These are phyloP conservation scores for Mikania micrantha DNA, from an alignment of 129 eudicot species.

Conservation along the genomic window DNA sequence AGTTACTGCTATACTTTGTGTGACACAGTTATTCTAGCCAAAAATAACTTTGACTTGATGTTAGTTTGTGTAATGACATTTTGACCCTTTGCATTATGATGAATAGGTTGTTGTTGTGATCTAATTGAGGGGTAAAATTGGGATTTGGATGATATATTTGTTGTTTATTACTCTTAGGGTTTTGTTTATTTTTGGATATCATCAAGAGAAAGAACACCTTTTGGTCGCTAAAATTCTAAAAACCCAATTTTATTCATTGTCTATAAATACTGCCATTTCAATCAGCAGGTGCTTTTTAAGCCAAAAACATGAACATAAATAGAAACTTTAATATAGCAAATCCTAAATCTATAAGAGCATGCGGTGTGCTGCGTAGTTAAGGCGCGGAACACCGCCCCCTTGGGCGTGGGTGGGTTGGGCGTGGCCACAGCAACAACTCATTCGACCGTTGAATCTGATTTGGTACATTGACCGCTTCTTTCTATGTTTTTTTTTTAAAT, in stretches of 20 bases:
- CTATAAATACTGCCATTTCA: conserved; percentile 16
- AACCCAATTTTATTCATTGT: neutral
- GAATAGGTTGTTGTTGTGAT: neutral
- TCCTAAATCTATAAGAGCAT: no score
- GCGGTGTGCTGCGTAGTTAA: no score
- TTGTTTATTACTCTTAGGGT: conserved; percentile 13
- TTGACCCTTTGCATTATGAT: conserved; percentile 7
- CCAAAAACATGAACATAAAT: no score
- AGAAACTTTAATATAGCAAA: conserved; percentile 26
- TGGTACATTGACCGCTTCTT: no score
- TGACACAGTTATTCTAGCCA: conserved; percentile 23
- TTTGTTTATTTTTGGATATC: conserved; percentile 25
- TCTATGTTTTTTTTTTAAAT: no score
- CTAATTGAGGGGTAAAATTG: conserved; percentile 20
- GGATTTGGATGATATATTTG: conserved; percentile 9
- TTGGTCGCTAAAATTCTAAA: conserved; percentile 13
- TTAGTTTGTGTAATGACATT: conserved; percentile 18
- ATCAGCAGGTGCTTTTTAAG: conserved; percentile 31
- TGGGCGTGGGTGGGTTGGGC: no score
- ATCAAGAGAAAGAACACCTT: conserved; percentile 23
- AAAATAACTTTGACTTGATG: conserved; percentile 19
- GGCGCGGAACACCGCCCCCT: no score
- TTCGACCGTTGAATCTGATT: no score
- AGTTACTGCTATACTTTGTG: conserved; percentile 22
- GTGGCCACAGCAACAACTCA: no score